Conservation (phyloP, 768 basidiomycete genomes). For the Sporobolomyces phaffii region DNA sequence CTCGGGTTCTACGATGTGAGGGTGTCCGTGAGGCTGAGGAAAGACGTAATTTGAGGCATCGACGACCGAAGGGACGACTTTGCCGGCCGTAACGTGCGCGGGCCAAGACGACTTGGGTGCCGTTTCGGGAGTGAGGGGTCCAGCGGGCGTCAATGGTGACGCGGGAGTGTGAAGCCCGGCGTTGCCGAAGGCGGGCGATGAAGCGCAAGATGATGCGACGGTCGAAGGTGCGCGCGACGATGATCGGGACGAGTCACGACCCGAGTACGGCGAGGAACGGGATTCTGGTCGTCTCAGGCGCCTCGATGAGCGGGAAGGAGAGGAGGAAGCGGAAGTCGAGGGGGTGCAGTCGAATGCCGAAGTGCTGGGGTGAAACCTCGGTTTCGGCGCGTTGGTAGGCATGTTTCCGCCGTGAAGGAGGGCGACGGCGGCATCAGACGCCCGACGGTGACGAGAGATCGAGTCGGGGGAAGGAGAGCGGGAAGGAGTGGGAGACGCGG, state of each 20-base stretch:
- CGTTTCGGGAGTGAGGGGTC: constrained; percentile 28
- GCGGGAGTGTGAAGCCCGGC: constrained; percentile 24
- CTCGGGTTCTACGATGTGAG: constrained; percentile 12
- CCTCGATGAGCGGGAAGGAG: constrained; percentile 9
- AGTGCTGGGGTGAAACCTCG: constrained; percentile 3
- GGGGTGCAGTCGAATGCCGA: constrained; percentile 6
- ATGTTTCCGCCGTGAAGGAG: constrained; percentile 34
- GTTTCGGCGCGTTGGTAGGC: background rate
- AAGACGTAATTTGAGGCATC: constrained; percentile 1
- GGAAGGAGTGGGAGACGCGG: constrained; percentile 29
- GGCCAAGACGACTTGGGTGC: constrained; percentile 23
- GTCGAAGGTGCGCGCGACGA: constrained; percentile 27
- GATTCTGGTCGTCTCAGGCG: background rate
- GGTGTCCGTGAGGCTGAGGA: background rate
- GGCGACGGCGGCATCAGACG: constrained; percentile 41
- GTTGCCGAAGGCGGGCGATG: constrained; percentile 18
- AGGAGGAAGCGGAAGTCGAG: constrained; percentile 11
- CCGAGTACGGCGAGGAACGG: constrained; percentile 25
- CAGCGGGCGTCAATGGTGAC: constrained; percentile 29
- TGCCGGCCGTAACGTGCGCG: background rate
- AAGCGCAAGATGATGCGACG: constrained; percentile 26
- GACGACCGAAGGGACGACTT: constrained; percentile 3
- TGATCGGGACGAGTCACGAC: constrained; percentile 19
- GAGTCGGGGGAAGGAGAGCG: constrained; percentile 35
- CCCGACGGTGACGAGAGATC: constrained; percentile 37